Evolutionary conservation across 768 basidiomycete species (phyloP), one percentile per base, ranked within the genome.

Genomic region (Rhizopogon salebrosus): DNA sequence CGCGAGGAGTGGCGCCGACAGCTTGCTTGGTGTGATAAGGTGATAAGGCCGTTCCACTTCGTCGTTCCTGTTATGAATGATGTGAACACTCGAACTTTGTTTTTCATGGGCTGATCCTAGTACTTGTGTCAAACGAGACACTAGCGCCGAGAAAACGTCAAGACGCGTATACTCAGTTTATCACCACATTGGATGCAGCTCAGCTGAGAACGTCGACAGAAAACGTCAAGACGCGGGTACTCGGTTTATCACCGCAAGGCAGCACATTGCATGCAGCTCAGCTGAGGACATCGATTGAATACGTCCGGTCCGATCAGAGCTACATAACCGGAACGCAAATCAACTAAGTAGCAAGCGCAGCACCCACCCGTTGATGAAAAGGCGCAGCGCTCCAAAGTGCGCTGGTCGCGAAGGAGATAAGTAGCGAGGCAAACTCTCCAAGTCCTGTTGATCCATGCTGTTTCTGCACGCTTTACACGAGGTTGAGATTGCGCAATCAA

Each of bases 391-490:
- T 34, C 31, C 11, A 34, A 34, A 34, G 9, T 34, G 45, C 45
- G 45, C 20, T 46, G 31, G 45, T 46, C 31, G 45, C 35, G 31
- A 46, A 34, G 45, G 45, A 46, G 45, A 46, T 46, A 46, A 46
- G 29, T 34, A 18, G 43, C 20, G 43, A 45, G 20, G 43, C 43
- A 45, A 34, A 45, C 43, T 31, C 43, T 31, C 20, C 13, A 18
- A 45, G 43, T 45, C 18, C 42, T 43, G 42, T 29, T 45, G 45
- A 46, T 46, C n/a, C 45, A 46, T 46, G 45, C 45, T 46, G 45
- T 3, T 46, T 34, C 45, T 34, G 45, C 45, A 31, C 45, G 45
- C 14, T 23, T 46, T 46, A 46, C 45, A 46, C 45, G 45, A 46
- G 45, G 45, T 34, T 31, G 27, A 31, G 29, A 45, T 45, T 45